These are phyloP conservation scores for Grosmannia clavigera DNA, from an alignment of 2,329 filamentous ascomycete genomes.

Conservation along the genomic window DNA sequence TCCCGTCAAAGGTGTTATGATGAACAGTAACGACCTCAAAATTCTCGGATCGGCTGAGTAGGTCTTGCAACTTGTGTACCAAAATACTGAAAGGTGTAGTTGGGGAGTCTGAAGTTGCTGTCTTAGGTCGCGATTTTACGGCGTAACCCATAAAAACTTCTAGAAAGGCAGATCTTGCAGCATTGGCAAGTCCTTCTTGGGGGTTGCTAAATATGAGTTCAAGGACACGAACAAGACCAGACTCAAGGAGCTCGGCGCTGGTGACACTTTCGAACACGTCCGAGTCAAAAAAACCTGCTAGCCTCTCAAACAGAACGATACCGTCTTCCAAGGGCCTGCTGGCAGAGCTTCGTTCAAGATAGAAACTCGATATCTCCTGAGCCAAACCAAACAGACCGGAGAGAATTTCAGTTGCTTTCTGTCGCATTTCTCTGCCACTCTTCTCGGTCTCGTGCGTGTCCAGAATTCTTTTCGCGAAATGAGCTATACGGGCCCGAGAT, in stretches of 20 bases:
- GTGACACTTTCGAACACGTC: slow-evolving; percentile 88
- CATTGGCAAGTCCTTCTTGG: slow-evolving; percentile 45
- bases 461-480: slow-evolving; percentile 71
- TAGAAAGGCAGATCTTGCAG: slow-evolving; percentile 73
- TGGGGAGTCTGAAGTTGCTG: slow-evolving; percentile 53
- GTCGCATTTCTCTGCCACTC: slow-evolving; percentile 58
- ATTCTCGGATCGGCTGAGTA: slow-evolving; percentile 92
- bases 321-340: slow-evolving; percentile 39
- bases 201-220: slow-evolving; percentile 70
- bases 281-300: slow-evolving; percentile 77
- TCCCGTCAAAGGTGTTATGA: slow-evolving; percentile 81
- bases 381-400: slow-evolving; percentile 60
- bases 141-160: slow-evolving; percentile 80
- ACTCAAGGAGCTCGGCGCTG: slow-evolving; percentile 85
- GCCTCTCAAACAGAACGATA: slow-evolving; percentile 54
- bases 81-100: slow-evolving; percentile 81
- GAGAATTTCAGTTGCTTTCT: slow-evolving; percentile 67
- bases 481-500: slow-evolving; percentile 60
- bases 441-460: slow-evolving; percentile 70
- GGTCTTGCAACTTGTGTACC: slow-evolving; percentile 87
- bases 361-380: slow-evolving; percentile 58
- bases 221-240: slow-evolving; percentile 74
- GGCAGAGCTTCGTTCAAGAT: slow-evolving; percentile 41
- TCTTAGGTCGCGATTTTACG: slow-evolving; percentile 53
- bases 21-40: slow-evolving; percentile 96